phyloP scores from a whole-genome alignment of 306 rosid genomes.

The Amphicarpaea edgeworthii region DNA sequence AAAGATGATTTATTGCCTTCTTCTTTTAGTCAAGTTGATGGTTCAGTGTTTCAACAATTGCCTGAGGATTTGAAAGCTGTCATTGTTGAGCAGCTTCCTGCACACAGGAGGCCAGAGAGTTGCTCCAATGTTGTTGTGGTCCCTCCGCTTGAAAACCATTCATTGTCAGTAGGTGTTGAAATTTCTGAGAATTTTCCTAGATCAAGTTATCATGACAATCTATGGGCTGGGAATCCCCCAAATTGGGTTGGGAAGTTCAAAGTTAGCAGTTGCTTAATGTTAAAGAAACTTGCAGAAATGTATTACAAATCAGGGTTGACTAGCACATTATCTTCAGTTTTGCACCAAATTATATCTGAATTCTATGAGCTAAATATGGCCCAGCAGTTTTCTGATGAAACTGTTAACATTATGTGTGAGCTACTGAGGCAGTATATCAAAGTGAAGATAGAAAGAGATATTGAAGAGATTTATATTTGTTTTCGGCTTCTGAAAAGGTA shows the following conservation, averaged over 20 bases:
- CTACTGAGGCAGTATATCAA: conserved; percentile 81
- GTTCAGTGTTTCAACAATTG: conserved; percentile 73
- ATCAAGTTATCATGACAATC: conserved; percentile 48
- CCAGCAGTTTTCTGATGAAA: conserved; percentile 58
- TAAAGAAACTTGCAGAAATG: conserved; percentile 66
- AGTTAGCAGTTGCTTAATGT: conserved; percentile 62
- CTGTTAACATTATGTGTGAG: conserved; percentile 62
- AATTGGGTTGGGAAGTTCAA: conserved; percentile 81
- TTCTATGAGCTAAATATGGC: conserved; percentile 54
- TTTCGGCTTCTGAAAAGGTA: conserved; percentile 87
- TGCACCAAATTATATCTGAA: conserved; percentile 56
- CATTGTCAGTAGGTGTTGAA: conserved; percentile 41
- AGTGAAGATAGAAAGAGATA: conserved; percentile 70
- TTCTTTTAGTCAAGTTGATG: conserved; percentile 89
- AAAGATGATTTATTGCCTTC: conserved; percentile 76
- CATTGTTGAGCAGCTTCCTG: conserved; percentile 78
- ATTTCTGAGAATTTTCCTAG: conserved; percentile 48
- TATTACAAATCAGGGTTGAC: conserved; percentile 60
- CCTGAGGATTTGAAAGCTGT: conserved; percentile 77
- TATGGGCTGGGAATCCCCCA: conserved; percentile 90
- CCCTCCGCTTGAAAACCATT: conserved; percentile 45
- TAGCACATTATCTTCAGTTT: conserved; percentile 63
- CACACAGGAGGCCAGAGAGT: conserved; percentile 64
- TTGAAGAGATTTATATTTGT: conserved; percentile 92
- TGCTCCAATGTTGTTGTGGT: conserved; percentile 51